Percentiles rank a stretch among this genome's conserved stretches.
Conservation (phyloP, 1,284 basidiomycete species). For the Ustilago trichophora region DNA sequence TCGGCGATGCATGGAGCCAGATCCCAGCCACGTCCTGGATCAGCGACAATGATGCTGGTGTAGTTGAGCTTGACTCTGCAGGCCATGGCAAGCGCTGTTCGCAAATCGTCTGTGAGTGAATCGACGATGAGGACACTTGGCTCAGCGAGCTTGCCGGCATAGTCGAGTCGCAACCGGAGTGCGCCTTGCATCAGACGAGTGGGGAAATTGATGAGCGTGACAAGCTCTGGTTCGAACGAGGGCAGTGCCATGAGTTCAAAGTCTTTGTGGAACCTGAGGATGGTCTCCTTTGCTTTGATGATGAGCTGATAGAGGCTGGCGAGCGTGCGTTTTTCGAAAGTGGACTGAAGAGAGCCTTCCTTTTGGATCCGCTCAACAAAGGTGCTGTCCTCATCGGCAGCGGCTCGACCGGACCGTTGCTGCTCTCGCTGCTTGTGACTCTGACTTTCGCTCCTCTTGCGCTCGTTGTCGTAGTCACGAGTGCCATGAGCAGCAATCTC, state of each 20-base stretch:
- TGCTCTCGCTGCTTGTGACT: constrained; percentile 15
- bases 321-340: constrained; percentile 92
- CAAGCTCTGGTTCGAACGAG: constrained; percentile 89
- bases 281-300: constrained; percentile 84
- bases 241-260: constrained; percentile 89
- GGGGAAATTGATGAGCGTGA: constrained; percentile 92
- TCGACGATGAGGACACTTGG: constrained; percentile 87
- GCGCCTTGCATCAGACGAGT: constrained; percentile 92
- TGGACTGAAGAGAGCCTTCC: constrained; percentile 91
- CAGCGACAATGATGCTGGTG: constrained; percentile 82
- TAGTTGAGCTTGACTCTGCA: constrained; percentile 95
- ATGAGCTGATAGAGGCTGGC: constrained; percentile 86
- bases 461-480: constrained; percentile 4
- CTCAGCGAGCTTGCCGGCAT: constrained; percentile 83
- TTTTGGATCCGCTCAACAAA: constrained; percentile 95
- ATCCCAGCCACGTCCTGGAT: constrained; percentile 86
- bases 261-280: constrained; percentile 78
- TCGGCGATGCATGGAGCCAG: constrained; percentile 85
- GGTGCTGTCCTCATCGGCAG: constrained; percentile 49
- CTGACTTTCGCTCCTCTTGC: constrained; percentile 10
- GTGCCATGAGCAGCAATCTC: constrained; percentile 42
- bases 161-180: constrained; percentile 86
- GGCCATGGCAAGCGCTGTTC: constrained; percentile 88
- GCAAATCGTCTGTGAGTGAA: constrained; percentile 92
- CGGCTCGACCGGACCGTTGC: constrained; percentile 7